Evolutionary conservation across 2,329 filamentous ascomycete species (phyloP), one percentile per base, ranked within the genome.

Genomic region (Fusarium foetens): DNA sequence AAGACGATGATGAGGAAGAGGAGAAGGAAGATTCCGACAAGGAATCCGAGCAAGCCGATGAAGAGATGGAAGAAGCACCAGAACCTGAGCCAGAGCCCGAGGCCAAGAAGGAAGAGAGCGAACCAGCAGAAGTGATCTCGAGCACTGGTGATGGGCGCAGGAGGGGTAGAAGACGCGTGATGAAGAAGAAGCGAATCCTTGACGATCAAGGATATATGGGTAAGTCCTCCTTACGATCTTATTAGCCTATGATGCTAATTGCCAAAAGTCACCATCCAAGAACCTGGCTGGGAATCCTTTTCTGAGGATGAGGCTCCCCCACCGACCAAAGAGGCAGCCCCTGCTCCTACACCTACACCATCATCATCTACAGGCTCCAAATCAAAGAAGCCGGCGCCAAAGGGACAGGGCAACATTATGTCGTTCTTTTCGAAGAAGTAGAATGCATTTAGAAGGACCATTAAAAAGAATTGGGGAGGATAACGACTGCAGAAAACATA

Each of bases 141-240:
- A 89, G 87, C 63, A 80, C 78, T 9, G 78, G 77, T n/a, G 78
- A 84, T 64, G 93, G 92, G 1, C 88, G 94, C 42, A 87, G 93
- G 66, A 89, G 94, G 71, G 94, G 94, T 36, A 91, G 89, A 79
- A 88, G 95, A 74, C 90, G 92, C 75, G 89, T 98, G 12, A 94
- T 93, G 89, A 94, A 93, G 83, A 97, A 97, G 86, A 93, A 92
- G 84, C 94, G 92, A 48, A 88, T 92, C 61, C 92, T 94, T 80
- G 95, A 98, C 73, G 94, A 95, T 54, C 92, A 97, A 72, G 95
- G 95, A 10, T 98, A 97, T 80, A 87, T 98, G 67, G 93, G 93
- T 95, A 86, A 81, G 90, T 82, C 53, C 36, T 6, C 17, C n/a
- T 33, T 11, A 12, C 21, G 8, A 35, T 21, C 29, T 21, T 48